Evolutionary conservation across 306 rosid genomes (phyloP).

Genomic region (Vicia villosa): DNA sequence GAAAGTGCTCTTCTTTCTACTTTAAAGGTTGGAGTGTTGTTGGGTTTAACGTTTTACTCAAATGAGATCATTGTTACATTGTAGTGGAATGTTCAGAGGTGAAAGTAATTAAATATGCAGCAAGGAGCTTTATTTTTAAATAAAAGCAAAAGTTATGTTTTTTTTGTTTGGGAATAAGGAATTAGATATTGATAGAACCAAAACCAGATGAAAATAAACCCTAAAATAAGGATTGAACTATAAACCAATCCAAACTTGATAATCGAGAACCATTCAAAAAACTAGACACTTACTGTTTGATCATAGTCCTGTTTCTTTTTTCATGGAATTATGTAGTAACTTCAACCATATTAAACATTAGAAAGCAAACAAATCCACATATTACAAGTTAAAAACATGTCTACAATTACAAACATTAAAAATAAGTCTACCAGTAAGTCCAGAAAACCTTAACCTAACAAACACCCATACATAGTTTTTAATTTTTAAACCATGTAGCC

Average conservation of each 20-base stretch:
- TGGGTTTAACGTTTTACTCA: neutral
- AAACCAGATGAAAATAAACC: neutral
- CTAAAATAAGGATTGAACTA: too few relatives aligned
- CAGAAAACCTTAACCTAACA: neutral
- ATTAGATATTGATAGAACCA: neutral
- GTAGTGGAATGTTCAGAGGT: neutral
- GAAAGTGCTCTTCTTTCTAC: neutral
- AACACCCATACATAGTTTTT: neutral
- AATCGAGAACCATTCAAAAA: neutral
- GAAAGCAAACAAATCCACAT: conserved; percentile 4
- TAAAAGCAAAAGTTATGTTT: neutral
- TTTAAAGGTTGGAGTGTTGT: neutral
- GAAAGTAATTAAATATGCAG: neutral
- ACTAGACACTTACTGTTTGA: neutral
- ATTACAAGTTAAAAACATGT: neutral
- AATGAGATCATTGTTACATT: neutral
- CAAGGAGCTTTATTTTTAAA: neutral
- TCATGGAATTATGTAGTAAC: too few relatives aligned
- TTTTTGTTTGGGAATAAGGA: neutral
- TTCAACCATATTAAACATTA: neutral
- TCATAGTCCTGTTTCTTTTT: too few relatives aligned
- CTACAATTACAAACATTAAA: neutral
- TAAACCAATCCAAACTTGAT: neutral
- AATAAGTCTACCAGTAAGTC: neutral
- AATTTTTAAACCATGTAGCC: neutral